Conservation (phyloP, 768 basidiomycete species). For the Suillus luteus region DNA sequence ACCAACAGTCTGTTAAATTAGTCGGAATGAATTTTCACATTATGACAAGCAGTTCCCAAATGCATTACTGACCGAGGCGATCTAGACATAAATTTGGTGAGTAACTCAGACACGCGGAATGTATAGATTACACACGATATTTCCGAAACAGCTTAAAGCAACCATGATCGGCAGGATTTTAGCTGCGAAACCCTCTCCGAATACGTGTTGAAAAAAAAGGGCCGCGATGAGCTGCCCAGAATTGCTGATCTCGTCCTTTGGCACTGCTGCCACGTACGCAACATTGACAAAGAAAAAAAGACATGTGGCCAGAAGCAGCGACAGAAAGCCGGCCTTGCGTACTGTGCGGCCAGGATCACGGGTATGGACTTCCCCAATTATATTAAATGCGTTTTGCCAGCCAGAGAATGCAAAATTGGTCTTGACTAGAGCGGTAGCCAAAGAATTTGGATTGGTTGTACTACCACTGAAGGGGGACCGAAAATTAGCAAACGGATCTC, state of each 20-base stretch:
- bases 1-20: conserved; percentile 34
- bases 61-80: conserved; percentile 4
- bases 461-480: conserved; percentile 29
- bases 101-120: neutral
- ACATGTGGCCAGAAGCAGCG: conserved; percentile 46
- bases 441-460: conserved; percentile 24
- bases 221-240: conserved; percentile 49
- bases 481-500: conserved; percentile 35
- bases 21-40: neutral
- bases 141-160: conserved; percentile 44
- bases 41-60: neutral
- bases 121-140: conserved; percentile 31
- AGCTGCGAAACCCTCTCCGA: conserved; percentile 40
- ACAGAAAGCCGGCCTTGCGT: conserved; percentile 46
- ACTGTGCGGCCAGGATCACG: conserved; percentile 47
- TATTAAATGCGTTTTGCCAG: conserved; percentile 47
- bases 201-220: conserved; percentile 53
- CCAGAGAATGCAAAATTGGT: conserved; percentile 32
- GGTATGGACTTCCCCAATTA: conserved; percentile 41
- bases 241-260: conserved; percentile 43
- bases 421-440: conserved; percentile 33
- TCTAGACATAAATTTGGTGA: neutral
- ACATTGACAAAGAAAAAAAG: conserved; percentile 52
- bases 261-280: conserved; percentile 42
- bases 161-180: conserved; percentile 41